Evolutionary conservation across 257 asterid genomes (phyloP).

Genomic region (Sherardia arvensis): DNA sequence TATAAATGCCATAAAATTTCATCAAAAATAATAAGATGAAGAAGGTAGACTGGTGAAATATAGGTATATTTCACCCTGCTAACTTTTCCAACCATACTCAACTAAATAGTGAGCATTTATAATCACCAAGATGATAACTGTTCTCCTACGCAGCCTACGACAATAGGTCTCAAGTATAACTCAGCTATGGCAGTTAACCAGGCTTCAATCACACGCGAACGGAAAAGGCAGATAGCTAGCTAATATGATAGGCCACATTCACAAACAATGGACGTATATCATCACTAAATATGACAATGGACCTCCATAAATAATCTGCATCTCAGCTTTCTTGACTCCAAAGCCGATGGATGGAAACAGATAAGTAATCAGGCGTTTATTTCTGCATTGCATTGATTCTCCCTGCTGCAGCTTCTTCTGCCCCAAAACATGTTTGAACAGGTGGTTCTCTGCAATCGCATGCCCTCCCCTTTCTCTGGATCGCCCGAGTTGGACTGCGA

Average conservation of each 20-base stretch:
- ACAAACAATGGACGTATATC: not conserved
- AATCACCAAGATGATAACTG: not conserved
- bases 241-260: not conserved
- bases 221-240: not conserved
- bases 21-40: too few species aligned
- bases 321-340: not conserved
- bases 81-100: not conserved
- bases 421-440: conserved; percentile 96
- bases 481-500: conserved; percentile 39
- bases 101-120: not conserved
- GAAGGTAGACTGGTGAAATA: not conserved
- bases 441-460: conserved; percentile 60
- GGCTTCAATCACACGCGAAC: not conserved
- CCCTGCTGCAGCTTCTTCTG: conserved; percentile 94
- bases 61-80: not conserved
- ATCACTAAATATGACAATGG: not conserved
- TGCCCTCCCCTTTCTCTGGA: conserved; percentile 44
- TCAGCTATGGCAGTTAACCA: not conserved
- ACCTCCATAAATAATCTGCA: not conserved
- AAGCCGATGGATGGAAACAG: not conserved
- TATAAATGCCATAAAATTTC: not conserved
- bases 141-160: not conserved
- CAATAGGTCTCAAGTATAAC: not conserved
- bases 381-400: conserved; percentile 89
- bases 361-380: conserved; percentile 47